phyloP scores from a whole-genome alignment of 2,329 filamentous ascomycete genomes.

The Stemphylium lycopersici region DNA sequence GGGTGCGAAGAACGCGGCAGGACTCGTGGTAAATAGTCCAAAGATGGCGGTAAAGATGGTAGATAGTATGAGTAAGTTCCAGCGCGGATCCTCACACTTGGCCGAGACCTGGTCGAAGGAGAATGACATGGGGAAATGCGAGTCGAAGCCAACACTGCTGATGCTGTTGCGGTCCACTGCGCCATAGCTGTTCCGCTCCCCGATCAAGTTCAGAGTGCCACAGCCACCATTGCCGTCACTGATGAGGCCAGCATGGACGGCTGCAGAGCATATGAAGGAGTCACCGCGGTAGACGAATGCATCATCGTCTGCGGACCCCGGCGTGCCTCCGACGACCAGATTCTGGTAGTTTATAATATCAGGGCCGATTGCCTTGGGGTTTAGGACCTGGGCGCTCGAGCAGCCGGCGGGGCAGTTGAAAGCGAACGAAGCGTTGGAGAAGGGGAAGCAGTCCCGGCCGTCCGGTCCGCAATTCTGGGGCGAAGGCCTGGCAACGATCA shows the following conservation, averaged over 20 bases:
- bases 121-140: conserved; percentile 45
- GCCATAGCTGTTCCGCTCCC: conserved; percentile 32
- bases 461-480: conserved; percentile 57
- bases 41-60: conserved; percentile 39
- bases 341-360: conserved; percentile 68
- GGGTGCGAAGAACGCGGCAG: conserved; percentile 38
- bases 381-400: conserved; percentile 53
- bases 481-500: conserved; percentile 26
- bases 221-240: conserved; percentile 40
- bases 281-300: conserved; percentile 43
- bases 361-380: conserved; percentile 60
- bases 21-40: conserved; percentile 38
- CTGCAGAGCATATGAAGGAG: conserved; percentile 47
- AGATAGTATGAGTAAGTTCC: conserved; percentile 43
- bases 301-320: conserved; percentile 1
- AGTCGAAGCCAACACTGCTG: conserved; percentile 40
- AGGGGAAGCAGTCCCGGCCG: conserved; percentile 62
- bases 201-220: conserved; percentile 37
- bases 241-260: conserved; percentile 45
- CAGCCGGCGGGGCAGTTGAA: conserved; percentile 65
- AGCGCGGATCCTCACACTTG: conserved; percentile 43
- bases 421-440: conserved; percentile 57
- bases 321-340: conserved; percentile 69
- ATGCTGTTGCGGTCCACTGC: conserved; percentile 39
- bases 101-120: conserved; percentile 28